Base-by-base conservation (phyloP, 2,329 filamentous ascomycete species). In the Colletotrichum truncatum region DNA sequence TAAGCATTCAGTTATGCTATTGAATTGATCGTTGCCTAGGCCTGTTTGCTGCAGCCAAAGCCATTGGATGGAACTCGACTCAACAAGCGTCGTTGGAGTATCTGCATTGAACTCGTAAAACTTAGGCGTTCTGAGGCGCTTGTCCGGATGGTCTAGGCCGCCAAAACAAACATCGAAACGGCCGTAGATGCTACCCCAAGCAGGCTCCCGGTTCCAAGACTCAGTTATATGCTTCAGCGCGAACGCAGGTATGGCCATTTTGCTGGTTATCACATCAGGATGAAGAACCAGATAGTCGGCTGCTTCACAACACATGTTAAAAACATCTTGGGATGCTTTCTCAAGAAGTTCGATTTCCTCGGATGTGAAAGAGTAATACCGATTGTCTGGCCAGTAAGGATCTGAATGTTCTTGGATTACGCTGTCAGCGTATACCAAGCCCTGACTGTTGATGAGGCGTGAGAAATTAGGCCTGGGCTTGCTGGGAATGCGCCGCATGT, bases 51-150 rank as follows among this genome's bases (percentile, higher is more conserved):
- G 26, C 0, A 60, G 12, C 57, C 57, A 60, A 6, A 43, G 14
- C 57, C 57, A 60, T 23, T 54, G 57, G 1, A 60, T 60, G 5
- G 25, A 60, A 3, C 48, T 48, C 3, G 48, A 26, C 3, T 60
- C 48, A 6, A 60, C 18, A 3, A 60, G 6, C 11, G 38, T 14
- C 1, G 57, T 60, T 2, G 57, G 57, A 6, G 57, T 60, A 23
- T 60, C 57, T 1, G 57, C 57, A 5, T 60, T 60, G 28, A 60
- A 60, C 12, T 60, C 57, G 11, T 60, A 60, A 10, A 60, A 60
- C 6, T 54, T 60, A 14, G 57, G 57, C 2, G 21, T 26, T 2
- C 57, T 46, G 4, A 60, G 21, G n/a, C 57, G 9, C 12, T 25
- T 25, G 11, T 60, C 57, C 1, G 57, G 57, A 2, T 60, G 57